Evolutionary conservation across 495 filamentous ascomycete species (phyloP), one percentile per base, ranked within the genome.

Genomic region (Xylaria venustula): DNA sequence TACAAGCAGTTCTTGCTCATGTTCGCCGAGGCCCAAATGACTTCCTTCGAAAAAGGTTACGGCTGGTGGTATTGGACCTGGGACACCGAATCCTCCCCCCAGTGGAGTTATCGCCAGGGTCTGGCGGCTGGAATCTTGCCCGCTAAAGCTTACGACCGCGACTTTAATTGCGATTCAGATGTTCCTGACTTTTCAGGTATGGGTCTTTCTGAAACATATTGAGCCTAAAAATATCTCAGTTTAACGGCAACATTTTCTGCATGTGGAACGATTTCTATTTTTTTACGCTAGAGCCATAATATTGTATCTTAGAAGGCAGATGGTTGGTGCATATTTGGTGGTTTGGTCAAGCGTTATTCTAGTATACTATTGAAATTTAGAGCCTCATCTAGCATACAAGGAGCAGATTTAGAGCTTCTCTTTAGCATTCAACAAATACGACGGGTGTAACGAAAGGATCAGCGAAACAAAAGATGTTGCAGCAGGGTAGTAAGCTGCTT

Each of bases 1-100:
- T 99, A 99, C 76, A 97, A 95, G 75, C 73, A 86, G 62, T 98
- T 91, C 77, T 77, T 99, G 61, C 82, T 81, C 66, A 89, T 88
- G 69, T 97, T 98, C 76, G 93, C 94, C 22, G 88, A 96, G 75
- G 93, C 92, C 41, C 95, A 99, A 78, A 98, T 99, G 91, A 76
- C 82, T 15, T 88, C 86, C 28, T 99, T 97, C 63, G 92, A 96
- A 73, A 85, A 86, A 45, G 90, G 89, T 7, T 93, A 89, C 87
- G 95, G 95, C 48, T 98, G 95, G 94, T 93, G 96, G 76, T 98
- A 98, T 77, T 99, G 95, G 95, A 97, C 92, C 22, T 81, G 78
- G 77, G 75, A 81, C 61, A 81, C 78, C n/a, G 78, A 81, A 70
- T 54, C 58, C 40, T 88, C 91, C 48, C 79, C 87, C 40, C 94